Percentiles rank a stretch among this genome's conserved stretches.
Conservation (phyloP, 306 rosid genomes). For the Castanopsis chinensis region DNA sequence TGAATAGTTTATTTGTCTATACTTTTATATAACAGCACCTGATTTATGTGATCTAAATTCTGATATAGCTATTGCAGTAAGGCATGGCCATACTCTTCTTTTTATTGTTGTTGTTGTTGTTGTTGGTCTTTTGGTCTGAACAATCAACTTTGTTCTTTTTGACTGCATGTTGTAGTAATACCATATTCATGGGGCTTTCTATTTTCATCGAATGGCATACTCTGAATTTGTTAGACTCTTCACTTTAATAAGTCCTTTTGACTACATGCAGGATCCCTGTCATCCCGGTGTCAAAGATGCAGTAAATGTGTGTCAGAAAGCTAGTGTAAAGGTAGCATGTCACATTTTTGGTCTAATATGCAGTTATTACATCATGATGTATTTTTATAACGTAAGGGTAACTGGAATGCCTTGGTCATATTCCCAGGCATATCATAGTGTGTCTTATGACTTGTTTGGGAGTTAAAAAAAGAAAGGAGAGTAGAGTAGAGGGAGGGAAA, state of each 20-base stretch:
- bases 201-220: not conserved
- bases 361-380: not conserved
- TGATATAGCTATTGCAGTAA: no score
- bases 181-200: not conserved
- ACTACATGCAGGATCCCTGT: conserved; percentile 77
- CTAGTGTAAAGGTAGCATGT: conserved; percentile 86
- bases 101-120: not conserved
- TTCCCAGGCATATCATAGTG: not conserved
- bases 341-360: conserved; percentile 9
- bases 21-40: no score
- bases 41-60: no score
- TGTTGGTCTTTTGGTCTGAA: not conserved
- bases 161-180: not conserved
- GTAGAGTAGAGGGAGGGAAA: no score
- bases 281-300: conserved; percentile 83
- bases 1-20: no score
- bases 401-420: not conserved
- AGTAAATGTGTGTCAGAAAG: conserved; percentile 62
- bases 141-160: not conserved
- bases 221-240: not conserved
- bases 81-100: no score
- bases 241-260: not conserved
- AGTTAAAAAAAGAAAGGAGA: no score
- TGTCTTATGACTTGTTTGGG: no score
- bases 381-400: not conserved